A percentile compares a stretch with the other conserved stretches of the same genome.
Evolutionary conservation across 2,329 filamentous ascomycete species (phyloP).

Genomic region (Hymenoscyphus fraxineus): DNA sequence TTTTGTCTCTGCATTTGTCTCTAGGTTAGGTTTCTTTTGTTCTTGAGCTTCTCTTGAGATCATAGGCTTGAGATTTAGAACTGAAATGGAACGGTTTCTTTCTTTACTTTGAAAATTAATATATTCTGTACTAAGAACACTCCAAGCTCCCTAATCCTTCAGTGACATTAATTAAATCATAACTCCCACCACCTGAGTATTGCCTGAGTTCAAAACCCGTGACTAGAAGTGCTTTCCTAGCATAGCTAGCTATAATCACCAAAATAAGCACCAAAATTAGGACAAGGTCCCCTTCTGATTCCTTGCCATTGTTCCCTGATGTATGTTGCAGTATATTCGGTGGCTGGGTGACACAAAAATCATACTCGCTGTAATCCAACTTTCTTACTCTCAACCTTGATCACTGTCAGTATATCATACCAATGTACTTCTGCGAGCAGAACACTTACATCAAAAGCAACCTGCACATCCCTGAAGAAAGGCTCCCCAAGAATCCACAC

Average conservation of each 20-base stretch:
- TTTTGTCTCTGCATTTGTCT: neutral
- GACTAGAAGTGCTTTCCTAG: neutral
- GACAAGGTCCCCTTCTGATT: too few relatives aligned
- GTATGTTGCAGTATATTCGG: neutral
- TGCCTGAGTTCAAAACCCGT: neutral
- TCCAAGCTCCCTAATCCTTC: neutral
- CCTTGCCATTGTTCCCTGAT: too few relatives aligned
- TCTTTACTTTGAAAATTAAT: neutral
- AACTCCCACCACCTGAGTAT: neutral
- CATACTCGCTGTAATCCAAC: neutral
- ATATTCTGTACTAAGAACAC: neutral
- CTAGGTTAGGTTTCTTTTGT: neutral
- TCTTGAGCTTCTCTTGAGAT: too few relatives aligned
- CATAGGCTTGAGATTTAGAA: neutral
- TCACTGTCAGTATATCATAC: neutral
- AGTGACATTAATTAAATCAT: neutral
- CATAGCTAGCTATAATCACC: neutral
- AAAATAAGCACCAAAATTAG: neutral
- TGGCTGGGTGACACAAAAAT: neutral
- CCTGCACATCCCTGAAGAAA: conserved; percentile 27
- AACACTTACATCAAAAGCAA: conserved; percentile 26
- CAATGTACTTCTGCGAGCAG: too few relatives aligned
- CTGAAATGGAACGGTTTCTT: neutral
- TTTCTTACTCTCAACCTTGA: neutral
- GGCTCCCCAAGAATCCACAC: conserved; percentile 27